Evolutionary conservation across 2,329 filamentous ascomycete genomes (phyloP).

Genomic region (Fusarium anguioides): DNA sequence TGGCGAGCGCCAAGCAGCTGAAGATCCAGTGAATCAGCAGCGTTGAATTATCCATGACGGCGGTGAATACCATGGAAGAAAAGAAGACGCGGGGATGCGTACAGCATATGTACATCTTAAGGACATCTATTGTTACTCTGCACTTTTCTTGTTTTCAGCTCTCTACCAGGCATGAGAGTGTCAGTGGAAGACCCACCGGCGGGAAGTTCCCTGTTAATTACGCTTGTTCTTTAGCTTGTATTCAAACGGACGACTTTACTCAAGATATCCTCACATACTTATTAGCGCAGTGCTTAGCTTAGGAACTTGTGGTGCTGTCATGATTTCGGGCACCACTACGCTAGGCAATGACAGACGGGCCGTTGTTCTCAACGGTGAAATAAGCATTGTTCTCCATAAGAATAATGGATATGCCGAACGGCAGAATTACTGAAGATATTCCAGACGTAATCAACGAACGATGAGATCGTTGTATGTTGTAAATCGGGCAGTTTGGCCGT

Average conservation of each 20-base stretch:
- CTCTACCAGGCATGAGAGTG: background rate
- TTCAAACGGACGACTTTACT: background rate
- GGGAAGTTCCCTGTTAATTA: background rate
- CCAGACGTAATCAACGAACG: background rate
- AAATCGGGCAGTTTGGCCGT: background rate
- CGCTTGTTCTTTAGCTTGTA: background rate
- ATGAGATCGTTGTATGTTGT: background rate
- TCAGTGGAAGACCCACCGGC: background rate
- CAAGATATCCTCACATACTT: background rate
- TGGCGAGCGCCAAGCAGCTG: background rate
- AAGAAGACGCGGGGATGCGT: background rate
- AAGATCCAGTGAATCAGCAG: constrained; percentile 6
- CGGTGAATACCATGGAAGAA: background rate
- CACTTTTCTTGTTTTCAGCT: background rate
- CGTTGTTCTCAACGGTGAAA: background rate
- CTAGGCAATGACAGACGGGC: background rate
- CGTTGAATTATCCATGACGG: constrained; percentile 4
- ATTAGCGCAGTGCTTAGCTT: background rate
- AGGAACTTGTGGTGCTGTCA: background rate
- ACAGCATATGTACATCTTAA: background rate
- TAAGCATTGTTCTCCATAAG: background rate
- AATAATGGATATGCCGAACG: background rate
- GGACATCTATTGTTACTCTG: background rate
- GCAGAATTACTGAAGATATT: background rate
- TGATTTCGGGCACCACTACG: background rate